A percentile compares a stretch with the other conserved stretches of the same genome.
Conservation (phyloP, 768 basidiomycete genomes). For the Lentinula raphanica region DNA sequence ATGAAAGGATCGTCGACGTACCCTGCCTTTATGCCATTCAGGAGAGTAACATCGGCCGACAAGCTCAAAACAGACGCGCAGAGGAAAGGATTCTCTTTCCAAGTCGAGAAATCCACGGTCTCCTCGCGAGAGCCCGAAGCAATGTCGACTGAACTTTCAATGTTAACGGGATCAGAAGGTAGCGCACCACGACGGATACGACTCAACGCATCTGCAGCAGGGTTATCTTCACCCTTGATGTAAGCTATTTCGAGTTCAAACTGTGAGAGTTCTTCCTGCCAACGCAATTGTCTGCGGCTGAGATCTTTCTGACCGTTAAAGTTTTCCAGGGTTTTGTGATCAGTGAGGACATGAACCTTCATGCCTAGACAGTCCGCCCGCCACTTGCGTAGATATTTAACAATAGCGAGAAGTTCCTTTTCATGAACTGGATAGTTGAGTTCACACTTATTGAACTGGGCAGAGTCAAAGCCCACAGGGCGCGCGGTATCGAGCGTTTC, state of each 20-base stretch:
- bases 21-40: background rate
- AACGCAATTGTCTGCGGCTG: slow-evolving; percentile 19
- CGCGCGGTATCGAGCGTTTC: slow-evolving; percentile 19
- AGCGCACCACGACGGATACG: slow-evolving; percentile 1
- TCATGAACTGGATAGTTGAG: slow-evolving; percentile 26
- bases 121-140: too few relatives aligned
- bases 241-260: slow-evolving; percentile 26
- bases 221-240: slow-evolving; percentile 22
- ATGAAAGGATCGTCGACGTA: background rate
- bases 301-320: slow-evolving; percentile 22
- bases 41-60: too few relatives aligned
- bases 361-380: slow-evolving; percentile 12
- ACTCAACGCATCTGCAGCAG: slow-evolving; percentile 25
- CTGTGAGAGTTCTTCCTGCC: slow-evolving; percentile 24
- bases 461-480: slow-evolving; percentile 25
- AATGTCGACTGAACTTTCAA: too few relatives aligned
- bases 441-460: slow-evolving; percentile 16
- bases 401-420: slow-evolving; percentile 27
- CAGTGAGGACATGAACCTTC: slow-evolving; percentile 21
- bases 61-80: too few relatives aligned
- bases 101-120: too few relatives aligned
- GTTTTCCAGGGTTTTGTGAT: slow-evolving; percentile 27
- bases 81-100: too few relatives aligned
- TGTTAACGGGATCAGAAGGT: too few relatives aligned
- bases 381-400: slow-evolving; percentile 19